A percentile compares a stretch with the other conserved stretches of the same genome.
phyloP scores from a whole-genome alignment of 345 rosid genomes.

The Boechera divaricarpa region DNA sequence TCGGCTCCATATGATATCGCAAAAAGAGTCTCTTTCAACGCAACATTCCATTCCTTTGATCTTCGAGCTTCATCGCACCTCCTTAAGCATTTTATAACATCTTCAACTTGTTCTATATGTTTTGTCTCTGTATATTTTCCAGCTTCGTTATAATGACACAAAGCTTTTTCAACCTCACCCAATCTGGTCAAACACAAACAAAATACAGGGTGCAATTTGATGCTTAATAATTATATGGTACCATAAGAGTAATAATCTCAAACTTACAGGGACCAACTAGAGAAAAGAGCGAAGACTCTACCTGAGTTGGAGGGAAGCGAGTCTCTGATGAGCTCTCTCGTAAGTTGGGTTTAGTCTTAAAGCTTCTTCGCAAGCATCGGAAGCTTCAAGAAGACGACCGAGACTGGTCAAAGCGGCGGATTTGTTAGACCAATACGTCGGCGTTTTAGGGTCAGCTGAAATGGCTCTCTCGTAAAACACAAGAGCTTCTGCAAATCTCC shows the following conservation, averaged over 20 bases:
- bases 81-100: conserved; percentile 49
- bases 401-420: conserved; percentile 87
- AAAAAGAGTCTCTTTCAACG: conserved; percentile 54
- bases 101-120: conserved; percentile 57
- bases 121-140: conserved; percentile 44
- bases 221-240: not conserved
- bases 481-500: conserved; percentile 77
- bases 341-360: conserved; percentile 67
- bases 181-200: conserved; percentile 45
- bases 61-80: conserved; percentile 54
- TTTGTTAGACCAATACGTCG: conserved; percentile 76
- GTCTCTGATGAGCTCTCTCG: conserved; percentile 71
- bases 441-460: conserved; percentile 63
- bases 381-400: conserved; percentile 77
- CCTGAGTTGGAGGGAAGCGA: conserved; percentile 67
- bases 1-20: conserved; percentile 62
- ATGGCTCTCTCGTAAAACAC: conserved; percentile 76
- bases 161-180: conserved; percentile 70
- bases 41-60: conserved; percentile 55
- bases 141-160: conserved; percentile 57
- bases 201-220: not conserved
- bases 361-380: conserved; percentile 77
- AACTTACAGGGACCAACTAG: not conserved
- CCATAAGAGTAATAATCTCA: not conserved
- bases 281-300: conserved; percentile 17